Evolutionary conservation across 352 stramenopile species (phyloP), one percentile per base, ranked within the genome.

Genomic region (Bremia lactucae): DNA sequence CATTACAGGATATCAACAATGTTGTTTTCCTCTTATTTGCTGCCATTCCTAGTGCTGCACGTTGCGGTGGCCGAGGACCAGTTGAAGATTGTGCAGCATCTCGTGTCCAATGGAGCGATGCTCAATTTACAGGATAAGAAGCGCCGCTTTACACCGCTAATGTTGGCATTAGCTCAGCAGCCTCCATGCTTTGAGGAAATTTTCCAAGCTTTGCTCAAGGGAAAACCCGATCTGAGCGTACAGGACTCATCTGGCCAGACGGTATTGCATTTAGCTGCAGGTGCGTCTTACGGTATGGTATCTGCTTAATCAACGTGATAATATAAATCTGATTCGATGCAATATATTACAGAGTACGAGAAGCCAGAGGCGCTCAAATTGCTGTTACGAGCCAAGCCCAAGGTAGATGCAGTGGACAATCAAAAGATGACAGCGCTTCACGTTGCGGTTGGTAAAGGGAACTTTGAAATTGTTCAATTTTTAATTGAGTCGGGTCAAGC

Each of bases 341-440:
- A 42, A 15, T 18, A 1, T 14, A 19, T 0, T 37, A 22, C 45
- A 83, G 76, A 86, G 38, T 88, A 83, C 31, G 72, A 83, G 39
- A 61, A 78, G 15, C 34, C 54, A 4, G 72, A 83, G 49, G 68
- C 65, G 6, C 35, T 86, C 25, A 64, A 83, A 50, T 47, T 86
- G 36, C 40, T 88, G 10, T 52, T 88, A 11, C 50, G 56, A 11
- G 54, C 66, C 2, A 88, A 83, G 24, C 52, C 62, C 1, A 86
- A 83, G 35, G 62, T 83, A 18, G 72, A 88, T 42, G 67, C 62
- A 11, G 38, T 52, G 1, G 76, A 88, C 40, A 50, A 52, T 9
- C 83, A 86, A 52, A 82, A 80, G 42, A 88, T 88, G 76, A 88
- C 72, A 2, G 61, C 76, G 2, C 60, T 88, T 0, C 69, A 86